Evolutionary conservation across 176 grass and related monocot genomes (phyloP).

Genomic region (Phoenix dactylifera): DNA sequence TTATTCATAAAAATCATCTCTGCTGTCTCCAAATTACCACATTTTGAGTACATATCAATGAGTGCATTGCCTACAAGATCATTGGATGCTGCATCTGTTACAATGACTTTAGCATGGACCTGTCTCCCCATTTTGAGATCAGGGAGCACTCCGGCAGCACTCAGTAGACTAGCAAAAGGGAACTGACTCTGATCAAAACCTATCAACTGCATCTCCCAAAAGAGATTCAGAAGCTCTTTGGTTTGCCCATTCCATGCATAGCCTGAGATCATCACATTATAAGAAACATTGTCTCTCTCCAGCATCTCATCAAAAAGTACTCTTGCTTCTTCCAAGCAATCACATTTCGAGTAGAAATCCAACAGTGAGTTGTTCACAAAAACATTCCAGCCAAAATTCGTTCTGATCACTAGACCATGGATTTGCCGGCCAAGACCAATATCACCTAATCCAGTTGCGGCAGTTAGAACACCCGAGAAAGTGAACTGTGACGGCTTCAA

Average conservation of each 20-base stretch:
- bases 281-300: conserved; percentile 63
- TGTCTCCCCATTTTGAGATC: conserved; percentile 59
- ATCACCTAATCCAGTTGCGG: conserved; percentile 37
- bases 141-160: conserved; percentile 44
- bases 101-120: conserved; percentile 61
- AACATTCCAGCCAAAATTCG: conserved; percentile 41
- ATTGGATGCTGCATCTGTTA: conserved; percentile 33
- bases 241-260: conserved; percentile 43
- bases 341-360: conserved; percentile 80
- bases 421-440: conserved; percentile 44
- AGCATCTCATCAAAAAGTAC: conserved; percentile 60
- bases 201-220: conserved; percentile 46
- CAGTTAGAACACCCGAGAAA: conserved; percentile 54
- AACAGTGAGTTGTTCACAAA: conserved; percentile 72
- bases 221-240: conserved; percentile 28
- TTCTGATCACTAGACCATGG: conserved; percentile 43
- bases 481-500: conserved; percentile 47
- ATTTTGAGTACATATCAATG: conserved; percentile 71
- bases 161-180: conserved; percentile 66
- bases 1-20: conserved; percentile 35
- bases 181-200: conserved; percentile 42
- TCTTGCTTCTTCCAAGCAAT: conserved; percentile 35
- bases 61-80: conserved; percentile 52
- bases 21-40: conserved; percentile 35
- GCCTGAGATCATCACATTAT: conserved; percentile 62